Conservation (phyloP, 495 filamentous ascomycete genomes). For the Cudoniella acicularis region DNA sequence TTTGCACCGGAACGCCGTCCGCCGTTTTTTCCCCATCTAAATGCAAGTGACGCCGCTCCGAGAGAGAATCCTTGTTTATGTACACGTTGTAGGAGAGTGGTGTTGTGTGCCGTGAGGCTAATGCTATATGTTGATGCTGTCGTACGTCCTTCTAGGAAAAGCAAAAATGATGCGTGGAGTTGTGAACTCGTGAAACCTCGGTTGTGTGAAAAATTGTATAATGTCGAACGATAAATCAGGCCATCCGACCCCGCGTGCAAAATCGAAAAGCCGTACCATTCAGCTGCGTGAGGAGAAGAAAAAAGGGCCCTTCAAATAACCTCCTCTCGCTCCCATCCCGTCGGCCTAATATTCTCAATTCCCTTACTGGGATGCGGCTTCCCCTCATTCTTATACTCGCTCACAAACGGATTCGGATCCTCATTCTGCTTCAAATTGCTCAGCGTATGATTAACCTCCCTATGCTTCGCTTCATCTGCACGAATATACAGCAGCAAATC, state of each 20-base stretch:
- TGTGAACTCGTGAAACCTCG: neutral
- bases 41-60: no score
- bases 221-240: conserved; percentile 3
- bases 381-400: conserved; percentile 60
- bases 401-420: conserved; percentile 89
- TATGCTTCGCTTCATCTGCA: conserved; percentile 93
- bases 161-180: neutral
- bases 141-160: neutral
- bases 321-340: conserved; percentile 82
- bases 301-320: conserved; percentile 53
- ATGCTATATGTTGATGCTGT: neutral
- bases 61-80: no score
- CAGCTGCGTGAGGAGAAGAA: neutral
- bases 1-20: no score
- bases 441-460: conserved; percentile 95
- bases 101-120: neutral
- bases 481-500: conserved; percentile 86
- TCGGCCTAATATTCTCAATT: conserved; percentile 59
- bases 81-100: neutral
- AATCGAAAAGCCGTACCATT: neutral
- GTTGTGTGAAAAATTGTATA: neutral
- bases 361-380: conserved; percentile 69
- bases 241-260: neutral
- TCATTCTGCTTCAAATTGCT: conserved; percentile 74
- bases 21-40: no score